Percentiles rank a stretch among this genome's conserved stretches.
Evolutionary conservation across 202 grass and related monocot species (phyloP).

Genomic region (Setaria viridis): DNA sequence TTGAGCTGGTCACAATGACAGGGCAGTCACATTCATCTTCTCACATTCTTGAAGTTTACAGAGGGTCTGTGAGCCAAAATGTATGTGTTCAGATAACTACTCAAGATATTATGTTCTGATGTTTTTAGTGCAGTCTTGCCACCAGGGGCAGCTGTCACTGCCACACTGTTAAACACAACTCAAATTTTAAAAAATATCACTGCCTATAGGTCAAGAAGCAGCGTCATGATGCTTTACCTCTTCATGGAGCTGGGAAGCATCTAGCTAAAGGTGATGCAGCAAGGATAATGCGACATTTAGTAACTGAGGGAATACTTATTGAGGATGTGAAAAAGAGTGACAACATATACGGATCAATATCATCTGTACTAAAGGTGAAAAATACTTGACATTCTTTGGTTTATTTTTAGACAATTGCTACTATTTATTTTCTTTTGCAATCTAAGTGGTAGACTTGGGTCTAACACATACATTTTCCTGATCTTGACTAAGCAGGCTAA

Average conservation of each 20-base stretch:
- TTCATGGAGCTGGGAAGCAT: slow-evolving; percentile 94
- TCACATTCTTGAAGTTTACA: slow-evolving; percentile 96
- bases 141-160: background rate
- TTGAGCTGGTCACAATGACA: slow-evolving; percentile 62
- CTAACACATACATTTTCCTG: slow-evolving; percentile 15
- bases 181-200: slow-evolving; percentile 22
- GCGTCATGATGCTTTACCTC: slow-evolving; percentile 62
- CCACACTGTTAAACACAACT: background rate
- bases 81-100: slow-evolving; percentile 53
- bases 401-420: slow-evolving; percentile 25
- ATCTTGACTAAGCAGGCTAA: slow-evolving; percentile 63
- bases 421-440: background rate
- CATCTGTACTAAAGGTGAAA: slow-evolving; percentile 85
- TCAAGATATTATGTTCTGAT: slow-evolving; percentile 13
- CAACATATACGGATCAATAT: slow-evolving; percentile 71
- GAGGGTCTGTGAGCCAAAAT: slow-evolving; percentile 83
- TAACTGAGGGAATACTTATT: slow-evolving; percentile 77
- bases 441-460: slow-evolving; percentile 16
- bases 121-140: slow-evolving; percentile 13
- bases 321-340: slow-evolving; percentile 88
- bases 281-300: slow-evolving; percentile 74
- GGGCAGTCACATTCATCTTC: slow-evolving; percentile 56
- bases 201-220: slow-evolving; percentile 82
- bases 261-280: slow-evolving; percentile 76
- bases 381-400: slow-evolving; percentile 27